Evolutionary conservation across 2,329 filamentous ascomycete genomes (phyloP).

Genomic region (Fusarium algeriense): DNA sequence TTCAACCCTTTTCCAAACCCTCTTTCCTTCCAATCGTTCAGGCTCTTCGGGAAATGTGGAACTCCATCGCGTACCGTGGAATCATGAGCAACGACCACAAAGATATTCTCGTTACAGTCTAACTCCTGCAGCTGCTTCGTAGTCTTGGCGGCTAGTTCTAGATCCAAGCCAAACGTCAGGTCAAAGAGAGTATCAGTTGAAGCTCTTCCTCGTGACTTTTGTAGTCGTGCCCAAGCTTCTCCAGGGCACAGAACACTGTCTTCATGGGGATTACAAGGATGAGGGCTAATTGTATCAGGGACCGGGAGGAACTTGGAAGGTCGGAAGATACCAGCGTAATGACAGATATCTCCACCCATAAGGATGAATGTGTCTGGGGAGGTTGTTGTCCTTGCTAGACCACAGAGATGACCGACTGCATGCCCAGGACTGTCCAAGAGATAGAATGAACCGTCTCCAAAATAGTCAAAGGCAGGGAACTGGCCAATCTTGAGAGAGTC

Average conservation of each 20-base stretch:
- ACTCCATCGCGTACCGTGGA: constrained; percentile 40
- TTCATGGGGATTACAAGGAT: constrained; percentile 29
- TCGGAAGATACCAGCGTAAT: constrained; percentile 54
- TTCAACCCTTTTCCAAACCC: constrained; percentile 31
- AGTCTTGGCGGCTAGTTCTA: constrained; percentile 30
- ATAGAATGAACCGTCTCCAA: constrained; percentile 58
- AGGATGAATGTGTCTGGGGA: constrained; percentile 55
- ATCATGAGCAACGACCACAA: constrained; percentile 39
- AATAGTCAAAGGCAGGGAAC: constrained; percentile 57
- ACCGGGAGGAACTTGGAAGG: constrained; percentile 52
- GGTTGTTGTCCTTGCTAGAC: constrained; percentile 53
- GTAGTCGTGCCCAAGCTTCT: constrained; percentile 28
- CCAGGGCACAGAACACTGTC: constrained; percentile 27
- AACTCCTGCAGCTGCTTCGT: constrained; percentile 32
- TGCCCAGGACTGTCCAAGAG: constrained; percentile 58
- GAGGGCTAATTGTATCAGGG: constrained; percentile 46
- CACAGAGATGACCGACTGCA: constrained; percentile 57
- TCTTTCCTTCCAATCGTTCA: constrained; percentile 38
- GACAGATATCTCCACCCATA: constrained; percentile 58
- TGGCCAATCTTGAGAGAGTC: constrained; percentile 50
- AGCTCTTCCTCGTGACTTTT: constrained; percentile 36
- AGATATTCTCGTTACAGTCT: constrained; percentile 38
- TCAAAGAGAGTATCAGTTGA: constrained; percentile 34
- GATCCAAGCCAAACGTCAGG: constrained; percentile 37
- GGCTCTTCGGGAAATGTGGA: constrained; percentile 35